Evolutionary conservation across 2,329 filamentous ascomycete species (phyloP).

Genomic region (Arachnopeziza araneosa): DNA sequence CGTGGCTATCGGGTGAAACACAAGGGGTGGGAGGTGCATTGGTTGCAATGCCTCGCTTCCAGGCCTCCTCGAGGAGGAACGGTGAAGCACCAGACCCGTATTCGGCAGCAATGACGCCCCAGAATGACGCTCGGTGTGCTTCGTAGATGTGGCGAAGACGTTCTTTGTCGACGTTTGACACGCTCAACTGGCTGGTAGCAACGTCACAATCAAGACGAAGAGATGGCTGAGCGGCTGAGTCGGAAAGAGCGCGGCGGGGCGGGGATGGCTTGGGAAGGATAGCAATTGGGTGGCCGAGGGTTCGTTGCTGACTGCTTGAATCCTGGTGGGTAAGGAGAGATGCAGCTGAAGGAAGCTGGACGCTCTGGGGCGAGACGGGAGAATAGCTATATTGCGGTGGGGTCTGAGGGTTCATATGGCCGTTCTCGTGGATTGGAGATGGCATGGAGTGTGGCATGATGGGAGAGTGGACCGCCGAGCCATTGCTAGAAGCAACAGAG

Average conservation of each 20-base stretch:
- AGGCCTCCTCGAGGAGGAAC: conserved; percentile 63
- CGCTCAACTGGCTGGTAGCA: conserved; percentile 36
- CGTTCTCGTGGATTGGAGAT: conserved; percentile 43
- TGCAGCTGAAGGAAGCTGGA: conserved; percentile 41
- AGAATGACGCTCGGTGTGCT: conserved; percentile 65
- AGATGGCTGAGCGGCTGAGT: conserved; percentile 33
- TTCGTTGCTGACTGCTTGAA: conserved; percentile 45
- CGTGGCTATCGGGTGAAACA: conserved; percentile 27
- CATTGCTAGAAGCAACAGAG: conserved; percentile 61
- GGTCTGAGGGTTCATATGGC: conserved; percentile 14
- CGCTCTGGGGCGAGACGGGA: conserved; percentile 27
- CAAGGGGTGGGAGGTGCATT: conserved; percentile 32
- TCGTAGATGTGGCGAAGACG: conserved; percentile 67
- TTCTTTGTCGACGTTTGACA: conserved; percentile 45
- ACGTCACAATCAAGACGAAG: conserved; percentile 56
- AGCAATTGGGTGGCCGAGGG: conserved; percentile 42
- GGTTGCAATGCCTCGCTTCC: conserved; percentile 37
- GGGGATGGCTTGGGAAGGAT: conserved; percentile 62
- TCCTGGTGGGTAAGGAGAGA: conserved; percentile 44
- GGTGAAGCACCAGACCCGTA: conserved; percentile 62
- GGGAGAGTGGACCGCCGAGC: conserved; percentile 43
- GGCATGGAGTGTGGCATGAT: conserved; percentile 42
- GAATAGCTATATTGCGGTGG: conserved; percentile 35
- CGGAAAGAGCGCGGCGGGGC: conserved; percentile 40
- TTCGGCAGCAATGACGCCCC: conserved; percentile 64